Percentiles rank a stretch among this genome's conserved stretches.
These are phyloP conservation scores for Chimonanthus praecox DNA, from an alignment of 164 flowering plant genomes.

Conservation along the genomic window DNA sequence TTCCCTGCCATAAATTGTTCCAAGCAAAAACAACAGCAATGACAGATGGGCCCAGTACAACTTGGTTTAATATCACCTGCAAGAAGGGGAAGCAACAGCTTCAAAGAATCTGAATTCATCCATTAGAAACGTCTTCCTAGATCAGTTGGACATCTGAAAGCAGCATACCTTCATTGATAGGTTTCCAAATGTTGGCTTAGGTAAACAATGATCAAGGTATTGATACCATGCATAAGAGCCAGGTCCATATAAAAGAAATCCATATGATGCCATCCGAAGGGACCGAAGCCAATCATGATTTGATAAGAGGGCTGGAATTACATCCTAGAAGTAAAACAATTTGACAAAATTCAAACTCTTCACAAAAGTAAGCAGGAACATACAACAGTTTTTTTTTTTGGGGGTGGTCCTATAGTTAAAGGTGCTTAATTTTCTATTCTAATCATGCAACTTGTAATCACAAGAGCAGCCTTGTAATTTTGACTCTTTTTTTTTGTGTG, in stretches of 20 bases:
- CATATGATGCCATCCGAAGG: conserved; percentile 83
- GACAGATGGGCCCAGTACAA: conserved; percentile 82
- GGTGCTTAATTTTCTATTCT: no score
- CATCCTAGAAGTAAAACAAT: conserved; percentile 32
- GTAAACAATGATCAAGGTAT: conserved; percentile 63
- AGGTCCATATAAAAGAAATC: conserved; percentile 91
- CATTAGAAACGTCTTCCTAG: background rate
- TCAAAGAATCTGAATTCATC: background rate
- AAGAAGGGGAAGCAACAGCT: conserved; percentile 7
- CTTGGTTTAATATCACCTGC: conserved; percentile 82
- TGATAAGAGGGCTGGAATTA: conserved; percentile 23
- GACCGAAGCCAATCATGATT: conserved; percentile 88
- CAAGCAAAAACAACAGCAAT: conserved; percentile 95
- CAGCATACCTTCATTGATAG: conserved; percentile 59
- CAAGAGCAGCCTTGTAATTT: no score
- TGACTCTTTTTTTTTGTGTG: no score
- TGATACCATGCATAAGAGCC: conserved; percentile 97
- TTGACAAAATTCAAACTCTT: conserved; percentile 12
- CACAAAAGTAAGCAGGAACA: background rate
- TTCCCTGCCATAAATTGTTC: conserved; percentile 87
- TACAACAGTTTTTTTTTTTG: no score
- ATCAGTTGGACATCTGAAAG: background rate
- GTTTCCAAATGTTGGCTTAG: conserved; percentile 53
- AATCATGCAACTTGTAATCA: no score
- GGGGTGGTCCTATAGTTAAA: no score